These are phyloP conservation scores for Leucogyrophana mollusca DNA, from an alignment of 768 basidiomycete genomes.

Conservation along the genomic window DNA sequence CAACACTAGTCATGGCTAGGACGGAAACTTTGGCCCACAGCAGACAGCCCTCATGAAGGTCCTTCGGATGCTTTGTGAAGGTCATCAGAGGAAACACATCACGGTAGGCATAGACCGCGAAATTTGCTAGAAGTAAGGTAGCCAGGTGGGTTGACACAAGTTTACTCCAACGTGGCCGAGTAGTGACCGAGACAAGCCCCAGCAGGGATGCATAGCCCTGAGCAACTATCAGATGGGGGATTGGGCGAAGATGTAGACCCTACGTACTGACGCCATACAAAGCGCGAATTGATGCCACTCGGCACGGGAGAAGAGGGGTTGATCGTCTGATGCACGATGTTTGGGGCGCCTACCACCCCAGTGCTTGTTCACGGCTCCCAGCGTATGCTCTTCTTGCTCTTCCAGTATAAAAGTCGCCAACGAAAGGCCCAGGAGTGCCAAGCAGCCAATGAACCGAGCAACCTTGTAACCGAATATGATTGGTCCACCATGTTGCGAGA, in stretches of 20 bases:
- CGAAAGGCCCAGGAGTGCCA: constrained; percentile 20
- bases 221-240: not conserved
- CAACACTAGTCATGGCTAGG: constrained; percentile 41
- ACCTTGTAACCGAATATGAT: constrained; percentile 21
- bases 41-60: constrained; percentile 43
- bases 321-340: not conserved
- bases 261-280: constrained; percentile 12
- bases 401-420: constrained; percentile 4
- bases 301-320: not conserved
- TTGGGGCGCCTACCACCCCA: not conserved
- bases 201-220: constrained; percentile 43
- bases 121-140: constrained; percentile 43
- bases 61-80: constrained; percentile 45
- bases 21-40: constrained; percentile 54
- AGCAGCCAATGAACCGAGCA: constrained; percentile 19
- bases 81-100: constrained; percentile 61
- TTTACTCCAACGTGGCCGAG: constrained; percentile 28
- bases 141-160: constrained; percentile 41
- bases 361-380: not conserved
- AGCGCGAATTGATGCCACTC: constrained; percentile 11
- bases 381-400: not conserved
- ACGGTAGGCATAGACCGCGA: constrained; percentile 52
- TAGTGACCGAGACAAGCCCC: constrained; percentile 34
- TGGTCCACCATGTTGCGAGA: constrained; percentile 17
- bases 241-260: too few relatives aligned